phyloP scores from a whole-genome alignment of 2,329 filamentous ascomycete species.

The Trichoderma sp. region DNA sequence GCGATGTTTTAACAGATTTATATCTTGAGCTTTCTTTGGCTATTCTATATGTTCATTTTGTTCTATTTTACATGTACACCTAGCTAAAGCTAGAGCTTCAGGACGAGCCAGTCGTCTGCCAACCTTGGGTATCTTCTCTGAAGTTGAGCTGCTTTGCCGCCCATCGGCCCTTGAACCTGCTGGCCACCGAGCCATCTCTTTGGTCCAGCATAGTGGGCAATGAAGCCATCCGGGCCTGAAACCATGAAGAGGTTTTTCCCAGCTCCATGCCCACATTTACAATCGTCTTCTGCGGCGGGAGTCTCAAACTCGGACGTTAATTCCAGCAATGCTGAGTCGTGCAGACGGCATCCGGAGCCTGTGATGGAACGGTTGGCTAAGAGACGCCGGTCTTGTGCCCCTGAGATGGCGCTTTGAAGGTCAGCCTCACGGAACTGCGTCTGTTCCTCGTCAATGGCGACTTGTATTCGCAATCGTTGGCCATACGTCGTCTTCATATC shows the following conservation, averaged over 20 bases:
- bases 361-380: background rate
- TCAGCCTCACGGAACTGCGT: conserved; percentile 58
- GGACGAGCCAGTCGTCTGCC: conserved; percentile 48
- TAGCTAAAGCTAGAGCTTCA: conserved; percentile 47
- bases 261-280: conserved; percentile 30
- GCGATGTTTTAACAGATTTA: background rate
- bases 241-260: conserved; percentile 72
- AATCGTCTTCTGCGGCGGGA: conserved; percentile 22
- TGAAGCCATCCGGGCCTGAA: conserved; percentile 88
- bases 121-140: conserved; percentile 43
- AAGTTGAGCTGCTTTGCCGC: conserved; percentile 64
- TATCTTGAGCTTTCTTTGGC: background rate
- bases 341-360: conserved; percentile 28
- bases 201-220: conserved; percentile 73
- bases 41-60: background rate
- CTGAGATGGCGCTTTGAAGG: conserved; percentile 40
- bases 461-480: conserved; percentile 61
- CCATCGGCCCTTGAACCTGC: conserved; percentile 72
- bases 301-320: conserved; percentile 34
- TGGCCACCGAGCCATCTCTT: conserved; percentile 72
- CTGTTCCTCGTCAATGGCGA: conserved; percentile 80
- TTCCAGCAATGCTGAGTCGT: conserved; percentile 33
- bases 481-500: conserved; percentile 58
- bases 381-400: background rate
- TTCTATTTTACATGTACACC: background rate